A percentile compares a stretch with the other conserved stretches of the same genome.
phyloP scores from a whole-genome alignment of 306 rosid species.

The Dryas alaskensis region DNA sequence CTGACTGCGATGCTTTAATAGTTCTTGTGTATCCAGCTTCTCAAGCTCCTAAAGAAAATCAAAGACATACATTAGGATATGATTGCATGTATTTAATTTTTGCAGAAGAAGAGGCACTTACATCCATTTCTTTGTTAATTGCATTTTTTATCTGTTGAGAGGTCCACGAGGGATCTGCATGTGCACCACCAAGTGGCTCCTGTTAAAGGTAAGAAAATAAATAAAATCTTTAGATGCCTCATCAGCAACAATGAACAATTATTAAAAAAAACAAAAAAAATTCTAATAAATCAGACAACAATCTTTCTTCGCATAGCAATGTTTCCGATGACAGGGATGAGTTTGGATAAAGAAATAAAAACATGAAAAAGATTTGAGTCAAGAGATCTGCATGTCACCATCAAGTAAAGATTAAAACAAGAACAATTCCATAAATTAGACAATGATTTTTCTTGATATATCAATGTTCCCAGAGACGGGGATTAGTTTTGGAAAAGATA shows the following conservation, averaged over 20 bases:
- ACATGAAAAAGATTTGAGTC: background rate
- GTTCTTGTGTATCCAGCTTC: conserved; percentile 54
- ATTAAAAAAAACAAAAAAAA: background rate
- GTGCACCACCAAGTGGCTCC: conserved; percentile 98
- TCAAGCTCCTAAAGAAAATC: conserved; percentile 60
- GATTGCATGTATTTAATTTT: conserved; percentile 19
- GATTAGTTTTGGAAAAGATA: background rate
- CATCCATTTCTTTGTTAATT: conserved; percentile 75
- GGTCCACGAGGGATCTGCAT: conserved; percentile 78
- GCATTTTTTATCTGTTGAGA: conserved; percentile 79
- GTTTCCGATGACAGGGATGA: background rate
- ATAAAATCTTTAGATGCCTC: conserved; percentile 17
- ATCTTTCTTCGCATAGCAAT: background rate
- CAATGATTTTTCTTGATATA: background rate
- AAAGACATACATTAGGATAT: conserved; percentile 25
- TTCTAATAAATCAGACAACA: background rate
- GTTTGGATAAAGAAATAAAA: background rate
- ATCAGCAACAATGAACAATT: background rate
- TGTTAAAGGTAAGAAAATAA: conserved; percentile 34
- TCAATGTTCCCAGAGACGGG: background rate
- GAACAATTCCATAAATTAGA: background rate
- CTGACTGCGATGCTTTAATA: conserved; percentile 63
- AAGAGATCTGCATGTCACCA: background rate
- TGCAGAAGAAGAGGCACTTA: conserved; percentile 45
- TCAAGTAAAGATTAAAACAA: background rate